These are phyloP conservation scores for Saccharomycopsis olivae DNA, from an alignment of 805 yeast genomes.

Conservation along the genomic window DNA sequence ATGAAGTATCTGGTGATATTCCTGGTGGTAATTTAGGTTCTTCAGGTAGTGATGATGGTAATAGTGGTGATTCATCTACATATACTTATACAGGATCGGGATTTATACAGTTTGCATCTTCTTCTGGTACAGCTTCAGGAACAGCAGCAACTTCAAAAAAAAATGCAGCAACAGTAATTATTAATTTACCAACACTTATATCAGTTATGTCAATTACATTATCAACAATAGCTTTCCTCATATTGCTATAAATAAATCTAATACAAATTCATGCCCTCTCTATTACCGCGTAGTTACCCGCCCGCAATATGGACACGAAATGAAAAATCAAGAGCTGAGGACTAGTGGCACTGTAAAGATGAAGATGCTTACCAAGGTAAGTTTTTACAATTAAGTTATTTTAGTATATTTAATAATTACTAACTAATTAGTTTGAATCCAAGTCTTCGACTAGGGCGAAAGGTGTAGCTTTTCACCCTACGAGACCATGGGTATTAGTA, in stretches of 20 bases:
- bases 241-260: no score
- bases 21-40: conserved; percentile 2
- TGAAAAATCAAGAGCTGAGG: no score
- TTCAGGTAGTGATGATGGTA: conserved; percentile 6
- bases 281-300: no score
- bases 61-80: neutral
- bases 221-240: no score
- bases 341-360: conserved; percentile 41
- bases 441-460: conserved; percentile 89
- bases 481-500: conserved; percentile 91
- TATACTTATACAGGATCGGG: conserved; percentile 9
- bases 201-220: no score
- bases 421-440: conserved; percentile 66
- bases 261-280: no score
- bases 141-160: neutral
- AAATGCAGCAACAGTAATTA: neutral
- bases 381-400: conserved; percentile 19
- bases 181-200: no score
- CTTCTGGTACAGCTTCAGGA: neutral
- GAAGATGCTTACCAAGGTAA: conserved; percentile 75
- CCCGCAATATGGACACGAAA: no score
- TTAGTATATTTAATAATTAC: neutral
- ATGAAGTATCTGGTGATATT: neutral
- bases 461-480: conserved; percentile 95
- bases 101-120: conserved; percentile 12